Evolutionary conservation across 202 grass and related monocot species (phyloP).

Genomic region (Hordeum pubiflorum): DNA sequence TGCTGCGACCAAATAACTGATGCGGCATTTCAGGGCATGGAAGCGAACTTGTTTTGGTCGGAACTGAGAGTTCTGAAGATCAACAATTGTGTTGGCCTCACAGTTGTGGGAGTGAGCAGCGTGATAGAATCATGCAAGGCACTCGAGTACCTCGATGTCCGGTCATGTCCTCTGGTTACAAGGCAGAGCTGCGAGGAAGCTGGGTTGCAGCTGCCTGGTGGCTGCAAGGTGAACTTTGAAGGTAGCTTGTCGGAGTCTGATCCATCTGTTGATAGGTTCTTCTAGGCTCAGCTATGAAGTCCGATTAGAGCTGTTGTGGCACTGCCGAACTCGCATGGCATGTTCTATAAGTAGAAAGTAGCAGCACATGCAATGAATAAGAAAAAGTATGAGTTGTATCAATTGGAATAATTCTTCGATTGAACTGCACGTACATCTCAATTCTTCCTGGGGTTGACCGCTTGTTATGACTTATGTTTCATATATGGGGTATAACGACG

Average conservation of each 20-base stretch:
- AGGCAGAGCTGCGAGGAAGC: slow-evolving; percentile 52
- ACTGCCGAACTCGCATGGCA: neutral
- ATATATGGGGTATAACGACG: neutral
- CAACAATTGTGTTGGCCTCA: slow-evolving; percentile 40
- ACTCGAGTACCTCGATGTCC: slow-evolving; percentile 65
- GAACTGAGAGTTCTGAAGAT: slow-evolving; percentile 56
- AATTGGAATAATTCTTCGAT: neutral
- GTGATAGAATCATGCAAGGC: slow-evolving; percentile 55
- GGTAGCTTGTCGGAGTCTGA: slow-evolving; percentile 42
- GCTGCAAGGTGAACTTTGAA: slow-evolving; percentile 72
- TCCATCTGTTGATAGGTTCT: slow-evolving; percentile 45
- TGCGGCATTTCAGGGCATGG: slow-evolving; percentile 41
- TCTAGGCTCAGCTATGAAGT: slow-evolving; percentile 30
- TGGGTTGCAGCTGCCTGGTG: slow-evolving; percentile 56
- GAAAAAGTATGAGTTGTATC: neutral
- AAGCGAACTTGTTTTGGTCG: slow-evolving; percentile 31
- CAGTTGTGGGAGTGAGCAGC: slow-evolving; percentile 44
- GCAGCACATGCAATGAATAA: neutral
- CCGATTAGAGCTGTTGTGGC: neutral
- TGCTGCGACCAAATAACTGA: slow-evolving; percentile 73
- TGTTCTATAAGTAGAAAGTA: neutral
- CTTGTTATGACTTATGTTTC: too few species aligned
- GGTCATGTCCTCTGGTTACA: slow-evolving; percentile 62
- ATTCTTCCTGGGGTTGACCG: too few species aligned
- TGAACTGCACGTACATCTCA: too few species aligned